phyloP scores from a whole-genome alignment of 768 basidiomycete genomes.

The Boletellus ananiceps region DNA sequence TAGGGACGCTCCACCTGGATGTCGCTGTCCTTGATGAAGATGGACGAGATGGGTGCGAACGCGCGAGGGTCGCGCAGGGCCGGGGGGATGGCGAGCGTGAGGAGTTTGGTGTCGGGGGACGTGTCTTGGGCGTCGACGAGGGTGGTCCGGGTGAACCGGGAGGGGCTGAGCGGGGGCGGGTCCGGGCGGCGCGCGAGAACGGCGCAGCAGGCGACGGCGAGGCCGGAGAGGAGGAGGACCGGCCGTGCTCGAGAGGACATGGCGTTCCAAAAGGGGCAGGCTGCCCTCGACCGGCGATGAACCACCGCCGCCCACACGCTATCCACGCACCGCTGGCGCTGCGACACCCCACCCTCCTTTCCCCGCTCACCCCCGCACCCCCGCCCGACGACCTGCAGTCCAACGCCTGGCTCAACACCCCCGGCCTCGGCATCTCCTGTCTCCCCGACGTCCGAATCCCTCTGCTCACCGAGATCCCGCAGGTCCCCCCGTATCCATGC shows the following conservation, averaged over 20 bases:
- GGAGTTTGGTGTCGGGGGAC: constrained; percentile 57
- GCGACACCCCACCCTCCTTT: constrained; percentile 31
- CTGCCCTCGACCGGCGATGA: too few species aligned
- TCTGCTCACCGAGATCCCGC: neutral
- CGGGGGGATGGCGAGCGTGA: constrained; percentile 56
- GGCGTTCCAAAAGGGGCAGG: constrained; percentile 16
- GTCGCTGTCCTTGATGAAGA: constrained; percentile 82
- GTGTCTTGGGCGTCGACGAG: constrained; percentile 49
- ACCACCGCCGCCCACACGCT: constrained; percentile 14
- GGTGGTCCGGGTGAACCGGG: constrained; percentile 53
- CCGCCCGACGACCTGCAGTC: constrained; percentile 28
- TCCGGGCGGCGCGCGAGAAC: constrained; percentile 46
- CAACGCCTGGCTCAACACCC: constrained; percentile 21
- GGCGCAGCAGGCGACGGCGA: constrained; percentile 47
- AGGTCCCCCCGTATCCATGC: neutral
- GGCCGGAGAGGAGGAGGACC: constrained; percentile 32
- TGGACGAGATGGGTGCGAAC: constrained; percentile 59
- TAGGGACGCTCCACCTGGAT: constrained; percentile 87
- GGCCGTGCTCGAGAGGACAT: constrained; percentile 15
- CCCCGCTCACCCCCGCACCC: constrained; percentile 13
- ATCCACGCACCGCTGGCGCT: constrained; percentile 29
- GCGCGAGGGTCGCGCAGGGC: constrained; percentile 21
- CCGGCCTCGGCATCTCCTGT: constrained; percentile 26
- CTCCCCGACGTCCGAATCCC: neutral
- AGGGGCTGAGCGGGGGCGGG: constrained; percentile 37